These are phyloP conservation scores for Candida glucosophila DNA, from an alignment of 1,139 yeast genomes.

Conservation along the genomic window DNA sequence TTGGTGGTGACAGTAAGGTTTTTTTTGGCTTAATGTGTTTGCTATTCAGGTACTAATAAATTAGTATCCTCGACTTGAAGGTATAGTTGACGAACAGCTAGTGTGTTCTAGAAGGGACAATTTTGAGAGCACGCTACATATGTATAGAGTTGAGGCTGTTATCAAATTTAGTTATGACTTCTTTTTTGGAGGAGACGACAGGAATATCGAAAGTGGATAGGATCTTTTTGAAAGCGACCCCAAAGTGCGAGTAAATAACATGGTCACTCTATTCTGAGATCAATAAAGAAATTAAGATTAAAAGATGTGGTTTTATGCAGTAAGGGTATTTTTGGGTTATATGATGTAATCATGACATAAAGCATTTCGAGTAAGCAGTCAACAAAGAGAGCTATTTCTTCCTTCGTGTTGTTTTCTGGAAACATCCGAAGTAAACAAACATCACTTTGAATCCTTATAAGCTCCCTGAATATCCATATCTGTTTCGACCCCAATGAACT, in stretches of 20 bases:
- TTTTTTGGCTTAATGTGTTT: conserved; percentile 18
- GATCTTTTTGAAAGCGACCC: conserved; percentile 6
- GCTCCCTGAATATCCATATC: no score
- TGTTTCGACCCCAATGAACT: no score
- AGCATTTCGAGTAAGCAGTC: conserved; percentile 6
- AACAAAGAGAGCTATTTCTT: no score
- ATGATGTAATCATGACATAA: conserved; percentile 12
- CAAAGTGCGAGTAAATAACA: conserved; percentile 8
- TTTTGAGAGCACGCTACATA: conserved; percentile 9
- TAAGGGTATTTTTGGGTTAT: no score
- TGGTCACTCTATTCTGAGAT: conserved; percentile 16
- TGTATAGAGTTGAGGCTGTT: conserved; percentile 9
- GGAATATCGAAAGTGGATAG: conserved; percentile 8
- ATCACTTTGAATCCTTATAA: no score
- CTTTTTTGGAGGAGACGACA: conserved; percentile 10
- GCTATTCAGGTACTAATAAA: conserved; percentile 19
- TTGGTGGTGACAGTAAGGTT: conserved; percentile 13
- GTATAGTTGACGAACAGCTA: conserved; percentile 2
- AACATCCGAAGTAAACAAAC: no score
- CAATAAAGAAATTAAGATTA: conserved; percentile 7
- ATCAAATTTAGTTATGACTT: conserved; percentile 7
- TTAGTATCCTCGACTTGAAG: conserved; percentile 17
- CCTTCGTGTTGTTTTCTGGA: no score
- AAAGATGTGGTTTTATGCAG: conserved; percentile 12
- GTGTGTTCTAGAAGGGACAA: conserved; percentile 7